phyloP scores from a whole-genome alignment of 2,329 filamentous ascomycete genomes.

The Cytospora paraplurivora region DNA sequence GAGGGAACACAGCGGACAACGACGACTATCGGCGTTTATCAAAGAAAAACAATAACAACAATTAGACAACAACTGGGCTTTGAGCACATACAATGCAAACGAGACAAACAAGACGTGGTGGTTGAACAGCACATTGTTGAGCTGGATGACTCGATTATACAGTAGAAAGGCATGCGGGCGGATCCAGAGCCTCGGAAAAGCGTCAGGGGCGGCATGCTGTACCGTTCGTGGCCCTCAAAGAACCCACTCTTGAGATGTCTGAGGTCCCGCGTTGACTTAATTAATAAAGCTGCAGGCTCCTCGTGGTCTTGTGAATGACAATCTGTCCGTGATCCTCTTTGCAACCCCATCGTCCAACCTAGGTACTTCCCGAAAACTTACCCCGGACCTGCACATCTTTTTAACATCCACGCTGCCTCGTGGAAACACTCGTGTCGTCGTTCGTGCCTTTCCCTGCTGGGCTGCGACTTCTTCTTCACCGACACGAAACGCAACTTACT shows the following conservation, averaged over 20 bases:
- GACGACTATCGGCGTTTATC: background rate
- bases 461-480: slow-evolving; percentile 12
- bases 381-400: background rate
- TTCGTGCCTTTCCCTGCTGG: background rate
- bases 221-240: background rate
- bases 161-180: background rate
- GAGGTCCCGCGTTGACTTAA: background rate
- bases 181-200: background rate
- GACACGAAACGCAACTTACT: slow-evolving; percentile 19
- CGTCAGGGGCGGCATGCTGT: background rate
- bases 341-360: background rate
- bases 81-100: background rate
- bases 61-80: background rate
- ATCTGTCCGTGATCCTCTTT: background rate
- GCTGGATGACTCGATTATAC: background rate
- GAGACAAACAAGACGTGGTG: background rate
- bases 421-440: slow-evolving; percentile 9
- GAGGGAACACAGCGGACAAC: slow-evolving; percentile 15
- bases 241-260: background rate
- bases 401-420: background rate
- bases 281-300: background rate
- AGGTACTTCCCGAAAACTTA: background rate
- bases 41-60: slow-evolving; percentile 7
- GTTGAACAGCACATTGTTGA: background rate
- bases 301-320: background rate